These are phyloP conservation scores for Talaromyces liani DNA, from an alignment of 495 filamentous ascomycete species.

Conservation along the genomic window DNA sequence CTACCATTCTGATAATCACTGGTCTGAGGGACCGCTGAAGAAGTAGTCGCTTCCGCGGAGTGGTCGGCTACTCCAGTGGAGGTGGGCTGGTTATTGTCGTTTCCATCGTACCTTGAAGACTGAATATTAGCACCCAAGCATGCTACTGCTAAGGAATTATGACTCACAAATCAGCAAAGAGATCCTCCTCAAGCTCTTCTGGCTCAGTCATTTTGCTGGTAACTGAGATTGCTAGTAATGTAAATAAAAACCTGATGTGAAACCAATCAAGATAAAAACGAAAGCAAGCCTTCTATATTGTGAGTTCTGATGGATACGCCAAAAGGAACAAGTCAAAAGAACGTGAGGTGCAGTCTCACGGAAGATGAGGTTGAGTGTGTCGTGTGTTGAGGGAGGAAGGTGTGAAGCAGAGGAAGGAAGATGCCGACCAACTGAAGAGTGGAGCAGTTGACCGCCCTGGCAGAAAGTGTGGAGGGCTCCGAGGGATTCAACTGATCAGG, in stretches of 20 bases:
- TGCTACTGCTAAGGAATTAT: background rate
- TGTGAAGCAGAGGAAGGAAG: background rate
- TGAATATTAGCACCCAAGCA: conserved; percentile 3
- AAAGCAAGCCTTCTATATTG: background rate
- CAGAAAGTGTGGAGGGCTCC: conserved; percentile 1
- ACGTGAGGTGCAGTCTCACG: background rate
- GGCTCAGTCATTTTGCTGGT: conserved; percentile 63
- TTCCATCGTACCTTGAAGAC: conserved; percentile 72
- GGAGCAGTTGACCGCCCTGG: background rate
- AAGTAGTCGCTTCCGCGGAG: conserved; percentile 17
- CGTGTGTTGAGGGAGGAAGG: background rate
- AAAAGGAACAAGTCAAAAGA: background rate
- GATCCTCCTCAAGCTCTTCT: conserved; percentile 92
- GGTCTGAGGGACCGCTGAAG: conserved; percentile 17
- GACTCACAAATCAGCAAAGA: conserved; percentile 93
- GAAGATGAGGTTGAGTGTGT: background rate
- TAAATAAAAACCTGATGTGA: background rate
- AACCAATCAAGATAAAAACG: background rate
- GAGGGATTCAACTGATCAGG: background rate
- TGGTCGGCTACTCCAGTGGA: conserved; percentile 26
- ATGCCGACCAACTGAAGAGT: background rate
- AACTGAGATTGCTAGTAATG: background rate
- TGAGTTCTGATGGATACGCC: background rate
- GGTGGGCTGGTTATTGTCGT: conserved; percentile 48
- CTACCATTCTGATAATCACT: conserved; percentile 17